Base-by-base conservation (phyloP, 1,284 basidiomycete genomes). In the Puccinia polysora region DNA sequence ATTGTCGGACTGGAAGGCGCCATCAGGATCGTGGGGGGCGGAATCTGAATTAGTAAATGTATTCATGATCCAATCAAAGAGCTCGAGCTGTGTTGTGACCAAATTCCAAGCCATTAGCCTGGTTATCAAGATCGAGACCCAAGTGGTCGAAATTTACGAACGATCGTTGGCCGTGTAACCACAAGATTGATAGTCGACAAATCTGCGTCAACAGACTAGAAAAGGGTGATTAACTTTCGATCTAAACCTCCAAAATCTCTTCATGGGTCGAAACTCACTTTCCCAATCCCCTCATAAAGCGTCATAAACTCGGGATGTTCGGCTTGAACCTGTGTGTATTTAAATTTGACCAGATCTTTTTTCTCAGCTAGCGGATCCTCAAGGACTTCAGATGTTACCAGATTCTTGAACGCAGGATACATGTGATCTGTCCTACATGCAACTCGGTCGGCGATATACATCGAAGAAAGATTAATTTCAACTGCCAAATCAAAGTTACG, bases 1-100 rank as follows among this genome's bases (percentile, higher is more conserved):
- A n/a, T 5, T 36, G 53, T 47, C 36, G 30, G 56, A 30, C 1
- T 74, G 74, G 6, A 71, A 49, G 0, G 74, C 52, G 6, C 75
- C 73, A 30, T 6, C 55, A 45, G 59, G 30, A 28, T 47, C 34
- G 1, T 73, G 73, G 4, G 74, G 63, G 1, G 71, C 52, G 4
- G 76, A 70, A 36, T 80, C 78, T 60, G 83, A 79, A 4, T 89
- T 86, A 15, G 91, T 89, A 80, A 97, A 97, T 0, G 94, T 96
- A 5, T 90, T 89, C 89, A 99, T 96, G 81, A 99, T 88, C 82
- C 97, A 97, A 81, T 98, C 93, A 80, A 97, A 98, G 10, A 98
- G 82, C 1, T 88, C 85, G 49, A 99, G 83, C 76, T 76, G 55
- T n/a, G 28, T 40, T 4, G 8, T 4, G 7, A 59, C n/a, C n/a